Evolutionary conservation across 2,329 filamentous ascomycete genomes (phyloP).

Genomic region (Ceratocystis variospora): DNA sequence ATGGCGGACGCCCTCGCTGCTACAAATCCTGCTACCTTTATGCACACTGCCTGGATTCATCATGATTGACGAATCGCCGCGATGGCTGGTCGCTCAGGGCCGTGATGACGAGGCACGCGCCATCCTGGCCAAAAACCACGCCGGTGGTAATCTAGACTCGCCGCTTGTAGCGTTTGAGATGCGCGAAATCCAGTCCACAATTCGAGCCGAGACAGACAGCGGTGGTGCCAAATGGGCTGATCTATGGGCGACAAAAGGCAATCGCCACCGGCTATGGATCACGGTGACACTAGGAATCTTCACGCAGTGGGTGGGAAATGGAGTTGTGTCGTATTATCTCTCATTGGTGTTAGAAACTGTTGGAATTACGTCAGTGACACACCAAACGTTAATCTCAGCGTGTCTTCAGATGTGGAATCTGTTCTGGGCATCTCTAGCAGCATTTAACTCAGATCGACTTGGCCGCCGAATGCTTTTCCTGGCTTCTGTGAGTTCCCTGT

Average conservation of each 20-base stretch:
- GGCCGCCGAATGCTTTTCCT: conserved; percentile 38
- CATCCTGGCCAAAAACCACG: conserved; percentile 33
- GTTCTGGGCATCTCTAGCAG: conserved; percentile 30
- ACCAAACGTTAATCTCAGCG: conserved; percentile 28
- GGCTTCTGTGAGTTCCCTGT: conserved; percentile 30
- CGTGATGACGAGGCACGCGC: conserved; percentile 25
- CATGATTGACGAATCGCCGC: conserved; percentile 26
- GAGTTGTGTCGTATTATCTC: conserved; percentile 37
- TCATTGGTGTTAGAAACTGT: conserved; percentile 34
- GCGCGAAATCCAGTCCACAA: conserved; percentile 44
- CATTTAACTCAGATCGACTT: conserved; percentile 34
- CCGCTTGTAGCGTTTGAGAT: conserved; percentile 45
- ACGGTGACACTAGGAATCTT: conserved; percentile 38
- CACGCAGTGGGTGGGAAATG: conserved; percentile 41
- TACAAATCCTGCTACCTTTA: conserved; percentile 31
- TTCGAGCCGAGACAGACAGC: conserved; percentile 41
- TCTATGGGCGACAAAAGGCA: conserved; percentile 37
- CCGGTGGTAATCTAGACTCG: conserved; percentile 37
- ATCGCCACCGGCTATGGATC: conserved; percentile 37
- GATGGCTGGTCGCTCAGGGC: conserved; percentile 26
- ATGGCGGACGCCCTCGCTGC: conserved; percentile 31
- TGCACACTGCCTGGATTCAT: conserved; percentile 26
- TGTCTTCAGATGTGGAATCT: conserved; percentile 28
- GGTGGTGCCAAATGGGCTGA: conserved; percentile 38
- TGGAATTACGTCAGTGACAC: conserved; percentile 30